Evolutionary conservation across 192 early-diverging fungal species (phyloP), one percentile per base, ranked within the genome.

Genomic region (Umbelopsis vinacea): DNA sequence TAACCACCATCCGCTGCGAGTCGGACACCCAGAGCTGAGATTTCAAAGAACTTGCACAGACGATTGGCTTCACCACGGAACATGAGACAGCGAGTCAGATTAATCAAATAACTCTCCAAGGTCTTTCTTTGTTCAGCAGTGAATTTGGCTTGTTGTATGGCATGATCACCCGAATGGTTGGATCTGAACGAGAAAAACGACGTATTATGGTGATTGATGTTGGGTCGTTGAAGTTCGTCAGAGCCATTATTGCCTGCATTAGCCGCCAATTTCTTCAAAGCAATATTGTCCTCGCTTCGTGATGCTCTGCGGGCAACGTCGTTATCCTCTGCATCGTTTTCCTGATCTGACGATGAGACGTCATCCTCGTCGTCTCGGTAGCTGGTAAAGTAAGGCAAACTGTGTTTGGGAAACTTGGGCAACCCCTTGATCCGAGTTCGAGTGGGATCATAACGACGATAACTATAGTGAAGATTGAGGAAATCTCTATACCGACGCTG

Each of bases 41-140:
- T 77, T 57, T 85, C 84, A 63, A 85, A 55, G 50, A 85, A 85
- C 40, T 81, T 83, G 54, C 84, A 85, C 21, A 85, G 54, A 23
- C 84, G 70, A 48, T 85, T 82, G 4, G 75, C 82, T 29, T 82
- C 69, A 21, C 79, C 79, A 11, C 78, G 69, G 21, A 78, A 70
- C 69, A 80, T 74, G 21, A 79, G 66, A 24, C 76, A 77, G 2
- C 71, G 69, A 38, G 83, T 74, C 53, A 85, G 75, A 2, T 81
- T 77, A 19, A 71, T 73, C 6, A 85, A 73, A 40, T 79, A 79
- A 2, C 21, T 14, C 26, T 79, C 69, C 6, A 63, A 33, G 1
- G 33, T 15, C 33, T 26, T 14, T 29, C 57, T 9, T n/a, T 63
- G 57, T 17, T 63, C 57, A 26, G 26, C 26, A 0, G 57, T 12